Base-by-base conservation (phyloP, 805 yeast genomes). In the Cyberlindnera mrakii region DNA sequence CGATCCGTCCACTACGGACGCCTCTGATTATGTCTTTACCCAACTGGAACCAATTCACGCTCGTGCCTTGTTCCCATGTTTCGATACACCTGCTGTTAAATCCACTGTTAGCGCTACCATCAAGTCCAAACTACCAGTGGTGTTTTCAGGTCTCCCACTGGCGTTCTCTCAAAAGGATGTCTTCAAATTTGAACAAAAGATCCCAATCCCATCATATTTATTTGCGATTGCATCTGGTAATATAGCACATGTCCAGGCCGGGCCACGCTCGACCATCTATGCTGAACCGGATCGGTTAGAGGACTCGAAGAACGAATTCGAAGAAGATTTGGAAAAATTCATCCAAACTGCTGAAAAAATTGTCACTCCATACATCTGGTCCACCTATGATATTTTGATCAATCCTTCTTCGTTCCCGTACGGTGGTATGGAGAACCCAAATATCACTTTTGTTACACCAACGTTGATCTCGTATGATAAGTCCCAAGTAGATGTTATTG, bases 381-480 rank as follows among this genome's bases (percentile, higher is more conserved):
- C 77, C 44, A 80, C 78, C 32, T 89, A 83, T 61, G 90, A 88
- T 57, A 84, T 87, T 27, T 70, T 89, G 33, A 80, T 89, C 29
- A 75, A 88, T 50, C 96, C 95, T 3, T 75, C 81, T 42, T 77
- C 78, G 3, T 77, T 76, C 65, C 95, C 96, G 3, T 89, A 85
- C 56, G 96, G 96, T 49, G 96, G 96, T 42, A 89, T 89, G 96
- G 96, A 89, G 66, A 86, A 87, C 58, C 95, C 96, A 47, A 87
- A 88, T 58, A 79, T 87, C 62, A 87, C 96, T 1, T 87, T 87
- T 64, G 90, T 89, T 8, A 87, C 96, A 0, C 96, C 96, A 37
- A 88, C 96, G 2, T 70, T 89, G 48, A 77, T 89, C 35, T 77
- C 90, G 14, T 89, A 90, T 33, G 96, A 88, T 63, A 73, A 90